Evolutionary conservation across 495 filamentous ascomycete species (phyloP), one percentile per base, ranked within the genome.

Genomic region (Neurospora discreta): DNA sequence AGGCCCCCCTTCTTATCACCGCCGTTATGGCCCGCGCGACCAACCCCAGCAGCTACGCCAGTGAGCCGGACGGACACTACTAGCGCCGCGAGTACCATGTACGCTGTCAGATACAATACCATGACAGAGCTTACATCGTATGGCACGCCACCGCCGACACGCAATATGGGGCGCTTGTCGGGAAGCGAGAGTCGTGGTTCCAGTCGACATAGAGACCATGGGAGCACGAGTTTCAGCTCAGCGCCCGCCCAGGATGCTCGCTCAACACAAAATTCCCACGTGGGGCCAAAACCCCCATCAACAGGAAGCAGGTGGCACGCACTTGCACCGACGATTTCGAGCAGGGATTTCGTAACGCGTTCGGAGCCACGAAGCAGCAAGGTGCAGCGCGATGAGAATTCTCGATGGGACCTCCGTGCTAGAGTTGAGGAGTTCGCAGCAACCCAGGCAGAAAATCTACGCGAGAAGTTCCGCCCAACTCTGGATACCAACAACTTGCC

Each of bases 51-150:
- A 68, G 84, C 87, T 3, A 92, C 92, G 11, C 91, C 92, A 2
- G 81, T 93, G 71, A 94, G 91, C 76, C 86, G 91, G 71, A 88
- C 89, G n/a, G 92, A 96, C 74, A 92, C 91, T 3, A 87, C 89
- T 18, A 86, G 84, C 44, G 83, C 84, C 20, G 84, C 90, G 60
- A 95, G 92, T 79, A 97, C 94, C 3, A 88, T 95, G 16, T 97
- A 97, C 75, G 89, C 90, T 71, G 87, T 97, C 68, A 89, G 90
- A 67, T 94, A 96, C 77, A 91, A 95, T 73, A 87, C 92, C n/a
- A 85, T 90, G 65, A 88, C 87, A 42, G 89, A 90, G 74, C 84
- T 90, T n/a, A 89, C 89, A 16, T 78, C 82, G 9, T 82, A 80
- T 69, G 78, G 80, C 18, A 82, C 82, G 18, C 81, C 84, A 16